These are phyloP conservation scores for Crucihimalaya himalaica DNA, from an alignment of 345 rosid species.

Conservation along the genomic window DNA sequence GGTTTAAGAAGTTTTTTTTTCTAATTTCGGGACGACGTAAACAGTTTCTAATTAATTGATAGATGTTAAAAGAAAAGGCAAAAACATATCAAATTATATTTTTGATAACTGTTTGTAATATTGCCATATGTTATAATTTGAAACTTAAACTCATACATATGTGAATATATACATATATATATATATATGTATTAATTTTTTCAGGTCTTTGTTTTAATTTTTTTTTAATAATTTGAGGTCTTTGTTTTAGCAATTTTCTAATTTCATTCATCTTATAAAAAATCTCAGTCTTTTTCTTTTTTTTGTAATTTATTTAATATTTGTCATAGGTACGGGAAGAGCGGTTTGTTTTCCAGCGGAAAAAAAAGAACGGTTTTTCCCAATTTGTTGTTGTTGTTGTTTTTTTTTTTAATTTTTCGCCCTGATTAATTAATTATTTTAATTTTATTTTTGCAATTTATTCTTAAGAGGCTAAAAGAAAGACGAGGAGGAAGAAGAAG, in stretches of 20 bases:
- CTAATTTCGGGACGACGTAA: too few relatives aligned
- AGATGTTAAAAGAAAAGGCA: too few relatives aligned
- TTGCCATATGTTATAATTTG: too few relatives aligned
- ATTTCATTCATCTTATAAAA: not conserved
- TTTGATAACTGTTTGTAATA: too few relatives aligned
- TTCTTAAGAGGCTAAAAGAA: constrained; percentile 23
- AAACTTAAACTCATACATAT: too few relatives aligned
- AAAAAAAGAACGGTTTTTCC: constrained; percentile 23
- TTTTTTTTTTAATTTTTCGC: not conserved
- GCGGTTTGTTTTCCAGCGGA: constrained; percentile 29
- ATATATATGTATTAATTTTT: too few relatives aligned
- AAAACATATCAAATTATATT: too few relatives aligned
- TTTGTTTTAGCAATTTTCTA: not conserved
- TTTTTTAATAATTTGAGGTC: not conserved
- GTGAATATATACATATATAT: too few relatives aligned
- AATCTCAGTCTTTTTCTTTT: not conserved
- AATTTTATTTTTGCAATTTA: not conserved
- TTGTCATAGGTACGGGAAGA: constrained; percentile 23
- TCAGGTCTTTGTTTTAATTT: not conserved
- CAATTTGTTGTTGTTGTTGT: not conserved
- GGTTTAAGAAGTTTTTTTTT: too few relatives aligned
- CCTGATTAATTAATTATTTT: not conserved
- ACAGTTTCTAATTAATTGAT: too few relatives aligned
- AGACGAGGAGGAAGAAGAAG: constrained; percentile 37
- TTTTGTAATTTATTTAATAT: not conserved